A percentile compares a stretch with the other conserved stretches of the same genome.
Conservation (phyloP, 129 eudicot genomes). For the Saposhnikovia divaricata region DNA sequence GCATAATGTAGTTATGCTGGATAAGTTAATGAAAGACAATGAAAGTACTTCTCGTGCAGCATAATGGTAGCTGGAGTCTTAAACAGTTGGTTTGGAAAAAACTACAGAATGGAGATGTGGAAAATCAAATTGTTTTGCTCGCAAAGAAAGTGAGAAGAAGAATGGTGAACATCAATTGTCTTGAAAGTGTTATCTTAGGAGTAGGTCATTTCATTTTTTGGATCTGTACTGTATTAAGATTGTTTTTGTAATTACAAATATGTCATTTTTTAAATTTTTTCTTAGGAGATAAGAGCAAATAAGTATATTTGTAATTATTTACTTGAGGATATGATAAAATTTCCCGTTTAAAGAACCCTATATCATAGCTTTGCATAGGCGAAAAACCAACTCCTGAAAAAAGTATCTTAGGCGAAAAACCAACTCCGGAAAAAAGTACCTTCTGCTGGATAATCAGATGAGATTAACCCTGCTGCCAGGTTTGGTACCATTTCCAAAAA, state of each 20-base stretch:
- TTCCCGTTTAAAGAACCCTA: not conserved
- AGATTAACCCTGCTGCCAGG: not conserved
- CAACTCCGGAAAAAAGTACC: not conserved
- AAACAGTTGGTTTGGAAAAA: not conserved
- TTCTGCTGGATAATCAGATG: not conserved
- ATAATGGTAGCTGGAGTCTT: slow-evolving; percentile 45
- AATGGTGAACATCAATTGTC: not conserved
- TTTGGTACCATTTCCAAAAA: not conserved
- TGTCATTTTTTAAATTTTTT: not conserved
- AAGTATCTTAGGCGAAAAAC: not conserved
- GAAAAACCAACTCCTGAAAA: not conserved
- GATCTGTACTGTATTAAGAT: not conserved
- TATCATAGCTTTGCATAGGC: not conserved
- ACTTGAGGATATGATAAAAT: not conserved
- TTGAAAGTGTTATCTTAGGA: not conserved
- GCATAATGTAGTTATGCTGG: slow-evolving; percentile 66
- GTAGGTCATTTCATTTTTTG: not conserved
- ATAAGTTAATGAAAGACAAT: slow-evolving; percentile 57
- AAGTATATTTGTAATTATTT: slow-evolving; percentile 1
- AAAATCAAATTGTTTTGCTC: not conserved
- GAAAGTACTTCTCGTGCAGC: slow-evolving; percentile 55
- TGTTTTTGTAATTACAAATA: not conserved
- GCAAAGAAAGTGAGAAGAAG: not conserved
- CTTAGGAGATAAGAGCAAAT: not conserved
- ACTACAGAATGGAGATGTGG: not conserved